Conservation (phyloP, 768 basidiomycete genomes). For the Pleurotus ostreatus region DNA sequence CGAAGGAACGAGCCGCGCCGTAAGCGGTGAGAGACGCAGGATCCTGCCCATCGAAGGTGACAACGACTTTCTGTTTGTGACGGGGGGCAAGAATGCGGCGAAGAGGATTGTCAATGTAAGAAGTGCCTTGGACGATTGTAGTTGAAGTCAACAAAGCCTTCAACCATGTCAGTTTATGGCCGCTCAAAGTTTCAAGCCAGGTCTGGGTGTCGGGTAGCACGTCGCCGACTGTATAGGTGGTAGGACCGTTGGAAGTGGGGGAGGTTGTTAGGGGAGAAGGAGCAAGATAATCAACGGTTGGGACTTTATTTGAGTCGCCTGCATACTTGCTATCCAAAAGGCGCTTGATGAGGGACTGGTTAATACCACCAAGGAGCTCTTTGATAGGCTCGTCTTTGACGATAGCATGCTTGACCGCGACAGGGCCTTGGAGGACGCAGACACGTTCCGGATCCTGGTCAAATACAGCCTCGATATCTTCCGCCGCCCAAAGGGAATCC, state of each 20-base stretch:
- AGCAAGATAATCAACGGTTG: constrained; percentile 80
- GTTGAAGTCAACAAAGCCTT: constrained; percentile 77
- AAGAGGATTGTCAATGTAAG: constrained; percentile 87
- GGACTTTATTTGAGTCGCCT: constrained; percentile 72
- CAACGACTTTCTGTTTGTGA: constrained; percentile 68
- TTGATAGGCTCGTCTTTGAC: constrained; percentile 93
- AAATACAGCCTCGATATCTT: constrained; percentile 98
- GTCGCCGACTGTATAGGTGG: constrained; percentile 48
- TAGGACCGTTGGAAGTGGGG: constrained; percentile 33
- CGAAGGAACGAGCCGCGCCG: constrained; percentile 79
- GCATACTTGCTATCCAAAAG: constrained; percentile 76
- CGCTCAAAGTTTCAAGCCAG: constrained; percentile 87
- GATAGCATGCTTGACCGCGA: constrained; percentile 84
- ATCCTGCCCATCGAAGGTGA: constrained; percentile 40
- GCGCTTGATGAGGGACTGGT: constrained; percentile 68
- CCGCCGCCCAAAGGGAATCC: constrained; percentile 97
- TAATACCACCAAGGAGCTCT: constrained; percentile 87
- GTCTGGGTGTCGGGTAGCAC: constrained; percentile 53
- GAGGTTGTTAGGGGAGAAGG: constrained; percentile 31
- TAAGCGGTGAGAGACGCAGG: constrained; percentile 63
- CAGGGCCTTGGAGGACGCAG: constrained; percentile 95
- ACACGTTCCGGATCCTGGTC: constrained; percentile 99
- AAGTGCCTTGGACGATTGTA: constrained; percentile 82
- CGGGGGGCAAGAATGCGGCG: constrained; percentile 85
- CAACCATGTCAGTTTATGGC: constrained; percentile 80